phyloP scores from a whole-genome alignment of 345 rosid species.

The Noccaea caerulescens region DNA sequence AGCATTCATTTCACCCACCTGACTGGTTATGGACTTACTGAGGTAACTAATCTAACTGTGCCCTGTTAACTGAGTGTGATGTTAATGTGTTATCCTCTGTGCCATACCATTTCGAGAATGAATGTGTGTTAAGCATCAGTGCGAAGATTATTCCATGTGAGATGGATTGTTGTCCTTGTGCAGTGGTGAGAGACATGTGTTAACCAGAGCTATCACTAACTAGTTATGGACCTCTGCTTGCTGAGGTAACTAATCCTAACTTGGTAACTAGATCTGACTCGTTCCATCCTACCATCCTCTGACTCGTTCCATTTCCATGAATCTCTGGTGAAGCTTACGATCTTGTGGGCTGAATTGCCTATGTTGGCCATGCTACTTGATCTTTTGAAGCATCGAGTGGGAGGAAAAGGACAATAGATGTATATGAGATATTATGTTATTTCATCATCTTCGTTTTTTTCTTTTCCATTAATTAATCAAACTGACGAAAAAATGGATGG shows the following conservation, averaged over 20 bases:
- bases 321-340: not conserved
- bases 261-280: slow-evolving; percentile 14
- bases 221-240: slow-evolving; percentile 26
- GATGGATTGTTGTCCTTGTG: slow-evolving; percentile 25
- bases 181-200: slow-evolving; percentile 25
- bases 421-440: not conserved
- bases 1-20: slow-evolving; percentile 15
- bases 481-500: not conserved
- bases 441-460: not conserved
- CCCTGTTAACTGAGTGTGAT: slow-evolving; percentile 10
- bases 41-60: slow-evolving; percentile 37
- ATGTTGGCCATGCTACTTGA: not conserved
- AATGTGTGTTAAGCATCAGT: not conserved
- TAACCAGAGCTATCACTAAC: slow-evolving; percentile 13
- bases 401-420: slow-evolving; percentile 10
- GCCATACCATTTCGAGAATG: not conserved
- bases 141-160: not conserved
- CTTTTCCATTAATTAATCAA: not conserved
- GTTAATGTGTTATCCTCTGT: not conserved
- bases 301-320: not conserved
- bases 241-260: slow-evolving; percentile 28
- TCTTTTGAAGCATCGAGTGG: not conserved
- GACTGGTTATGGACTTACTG: slow-evolving; percentile 7
- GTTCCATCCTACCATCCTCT: not conserved
- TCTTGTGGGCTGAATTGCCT: not conserved